These are phyloP conservation scores for Cytidiella melzeri DNA, from an alignment of 768 basidiomycete species.

Conservation along the genomic window DNA sequence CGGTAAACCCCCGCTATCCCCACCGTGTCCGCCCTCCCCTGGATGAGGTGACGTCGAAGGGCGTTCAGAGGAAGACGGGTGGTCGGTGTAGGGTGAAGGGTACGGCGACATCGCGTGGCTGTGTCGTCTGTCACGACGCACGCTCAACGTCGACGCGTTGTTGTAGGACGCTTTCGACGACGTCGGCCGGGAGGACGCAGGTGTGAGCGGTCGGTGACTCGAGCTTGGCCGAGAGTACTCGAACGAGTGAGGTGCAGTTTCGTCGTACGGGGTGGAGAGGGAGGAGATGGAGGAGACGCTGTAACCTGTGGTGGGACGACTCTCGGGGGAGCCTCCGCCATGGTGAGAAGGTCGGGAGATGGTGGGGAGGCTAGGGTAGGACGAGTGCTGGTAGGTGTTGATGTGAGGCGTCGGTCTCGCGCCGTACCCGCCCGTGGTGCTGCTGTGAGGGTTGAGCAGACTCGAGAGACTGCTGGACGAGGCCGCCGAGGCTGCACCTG, in stretches of 20 bases:
- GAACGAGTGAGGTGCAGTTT: slow-evolving; percentile 39
- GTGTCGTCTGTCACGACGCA: slow-evolving; percentile 70
- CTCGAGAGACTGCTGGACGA: slow-evolving; percentile 68
- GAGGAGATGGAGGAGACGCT: slow-evolving; percentile 73
- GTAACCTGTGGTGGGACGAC: slow-evolving; percentile 80
- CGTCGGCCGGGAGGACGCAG: slow-evolving; percentile 60
- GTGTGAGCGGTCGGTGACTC: slow-evolving; percentile 50
- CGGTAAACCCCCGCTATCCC: slow-evolving; percentile 39
- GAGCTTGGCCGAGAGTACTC: slow-evolving; percentile 72
- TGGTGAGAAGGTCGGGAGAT: slow-evolving; percentile 55
- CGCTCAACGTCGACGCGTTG: slow-evolving; percentile 49
- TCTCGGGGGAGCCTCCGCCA: slow-evolving; percentile 75
- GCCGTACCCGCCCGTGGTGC: slow-evolving; percentile 47
- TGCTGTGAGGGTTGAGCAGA: slow-evolving; percentile 61
- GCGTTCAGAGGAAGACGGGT: slow-evolving; percentile 47
- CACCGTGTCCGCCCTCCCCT: slow-evolving; percentile 33
- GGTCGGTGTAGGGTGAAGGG: slow-evolving; percentile 73
- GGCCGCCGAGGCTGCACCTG: slow-evolving; percentile 51
- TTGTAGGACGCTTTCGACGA: slow-evolving; percentile 59
- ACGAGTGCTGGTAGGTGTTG: slow-evolving; percentile 19
- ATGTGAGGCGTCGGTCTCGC: slow-evolving; percentile 25
- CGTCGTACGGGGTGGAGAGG: slow-evolving; percentile 54
- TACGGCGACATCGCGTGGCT: slow-evolving; percentile 87
- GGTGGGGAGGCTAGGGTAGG: slow-evolving; percentile 67
- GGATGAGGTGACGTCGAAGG: slow-evolving; percentile 71